A percentile compares a stretch with the other conserved stretches of the same genome.
Conservation (phyloP, 805 yeast genomes). For the Schwanniomyces vanrijiae region DNA sequence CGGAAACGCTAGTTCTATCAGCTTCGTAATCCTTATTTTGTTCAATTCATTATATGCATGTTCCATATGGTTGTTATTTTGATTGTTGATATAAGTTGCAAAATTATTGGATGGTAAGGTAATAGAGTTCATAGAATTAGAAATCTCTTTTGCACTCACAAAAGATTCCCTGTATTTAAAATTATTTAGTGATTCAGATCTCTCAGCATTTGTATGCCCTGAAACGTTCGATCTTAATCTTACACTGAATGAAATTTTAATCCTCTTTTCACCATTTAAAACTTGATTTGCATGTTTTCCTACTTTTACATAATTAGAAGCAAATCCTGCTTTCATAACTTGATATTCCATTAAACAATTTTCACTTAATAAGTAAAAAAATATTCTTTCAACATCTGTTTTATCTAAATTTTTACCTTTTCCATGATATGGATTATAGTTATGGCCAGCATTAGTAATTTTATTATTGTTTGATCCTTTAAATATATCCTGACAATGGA, state of each 20-base stretch:
- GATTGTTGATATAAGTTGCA: slow-evolving; percentile 11
- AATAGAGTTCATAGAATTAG: slow-evolving; percentile 14
- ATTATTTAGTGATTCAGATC: slow-evolving; percentile 3
- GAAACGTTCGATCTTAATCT: slow-evolving; percentile 4
- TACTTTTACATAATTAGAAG: slow-evolving; percentile 66
- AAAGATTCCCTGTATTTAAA: slow-evolving; percentile 20
- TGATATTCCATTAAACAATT: slow-evolving; percentile 70
- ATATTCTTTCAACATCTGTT: slow-evolving; percentile 75
- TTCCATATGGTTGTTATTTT: slow-evolving; percentile 24
- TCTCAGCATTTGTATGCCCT: not conserved
- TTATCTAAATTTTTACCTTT: slow-evolving; percentile 63
- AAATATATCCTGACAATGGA: slow-evolving; percentile 80
- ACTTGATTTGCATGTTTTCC: slow-evolving; percentile 60
- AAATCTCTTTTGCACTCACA: slow-evolving; percentile 16
- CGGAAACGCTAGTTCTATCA: slow-evolving; percentile 38
- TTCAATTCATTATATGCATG: slow-evolving; percentile 36
- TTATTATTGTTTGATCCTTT: slow-evolving; percentile 69
- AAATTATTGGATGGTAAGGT: slow-evolving; percentile 17
- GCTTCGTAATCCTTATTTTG: slow-evolving; percentile 41
- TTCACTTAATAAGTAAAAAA: slow-evolving; percentile 71
- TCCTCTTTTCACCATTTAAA: slow-evolving; percentile 40
- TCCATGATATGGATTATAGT: slow-evolving; percentile 63
- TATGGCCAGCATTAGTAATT: slow-evolving; percentile 63
- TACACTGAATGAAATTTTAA: slow-evolving; percentile 53
- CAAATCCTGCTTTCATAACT: slow-evolving; percentile 73